phyloP scores from a whole-genome alignment of 257 asterid species.

The Verbena officinalis region DNA sequence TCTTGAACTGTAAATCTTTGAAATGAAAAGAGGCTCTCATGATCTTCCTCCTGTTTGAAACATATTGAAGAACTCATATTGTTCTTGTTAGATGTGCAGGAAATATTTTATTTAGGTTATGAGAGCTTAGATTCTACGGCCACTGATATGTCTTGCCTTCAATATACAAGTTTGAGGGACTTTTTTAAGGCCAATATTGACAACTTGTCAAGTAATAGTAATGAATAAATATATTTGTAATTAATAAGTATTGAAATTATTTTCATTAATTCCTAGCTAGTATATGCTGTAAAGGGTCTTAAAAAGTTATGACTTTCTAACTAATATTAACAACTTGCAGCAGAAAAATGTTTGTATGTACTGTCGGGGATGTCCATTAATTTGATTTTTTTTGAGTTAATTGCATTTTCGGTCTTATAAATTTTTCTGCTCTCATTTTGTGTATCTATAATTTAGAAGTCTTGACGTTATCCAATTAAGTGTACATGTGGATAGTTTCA shows the following conservation, averaged over 20 bases:
- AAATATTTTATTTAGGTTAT: background rate
- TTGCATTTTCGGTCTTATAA: no score
- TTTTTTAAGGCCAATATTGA: background rate
- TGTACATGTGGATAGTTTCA: no score
- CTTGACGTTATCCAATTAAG: no score
- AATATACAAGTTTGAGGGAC: background rate
- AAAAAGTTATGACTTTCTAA: no score
- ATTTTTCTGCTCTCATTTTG: no score
- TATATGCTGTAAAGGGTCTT: no score
- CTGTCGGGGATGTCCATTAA: no score
- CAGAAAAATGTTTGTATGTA: no score
- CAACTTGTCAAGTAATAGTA: background rate
- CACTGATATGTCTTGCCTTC: constrained; percentile 3
- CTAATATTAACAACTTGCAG: no score
- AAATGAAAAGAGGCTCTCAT: constrained; percentile 16
- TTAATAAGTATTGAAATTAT: background rate
- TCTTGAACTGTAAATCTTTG: background rate
- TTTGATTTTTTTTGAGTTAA: no score
- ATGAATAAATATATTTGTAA: no score
- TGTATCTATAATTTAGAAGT: no score
- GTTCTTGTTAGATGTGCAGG: background rate
- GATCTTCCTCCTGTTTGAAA: constrained; percentile 15
- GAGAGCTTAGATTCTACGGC: constrained; percentile 16
- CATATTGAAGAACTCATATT: constrained; percentile 14
- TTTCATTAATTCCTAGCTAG: background rate